phyloP scores from a whole-genome alignment of 75 land plant genomes.

The Pinus tabuliformis region DNA sequence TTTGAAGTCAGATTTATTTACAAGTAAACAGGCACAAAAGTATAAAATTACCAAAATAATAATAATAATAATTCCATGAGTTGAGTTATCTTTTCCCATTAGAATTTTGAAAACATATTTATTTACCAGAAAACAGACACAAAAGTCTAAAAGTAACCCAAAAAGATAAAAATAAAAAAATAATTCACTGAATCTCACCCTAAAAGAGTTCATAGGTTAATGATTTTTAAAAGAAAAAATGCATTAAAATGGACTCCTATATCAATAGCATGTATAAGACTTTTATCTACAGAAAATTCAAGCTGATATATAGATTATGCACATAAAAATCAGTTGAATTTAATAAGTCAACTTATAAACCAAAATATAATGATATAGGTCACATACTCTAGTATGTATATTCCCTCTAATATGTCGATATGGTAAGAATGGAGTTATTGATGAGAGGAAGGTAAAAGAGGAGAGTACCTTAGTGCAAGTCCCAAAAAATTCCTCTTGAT shows the following conservation, averaged over 20 bases:
- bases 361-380: not conserved
- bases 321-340: not conserved
- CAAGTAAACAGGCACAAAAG: no score
- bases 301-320: not conserved
- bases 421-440: not conserved
- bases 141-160: not conserved
- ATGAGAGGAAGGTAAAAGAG: not conserved
- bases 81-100: no score
- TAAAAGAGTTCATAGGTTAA: not conserved
- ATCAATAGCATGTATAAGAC: not conserved
- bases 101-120: no score
- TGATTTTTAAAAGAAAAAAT: not conserved
- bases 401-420: not conserved
- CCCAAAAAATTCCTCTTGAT: slow-evolving; percentile 78
- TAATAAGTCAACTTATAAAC: not conserved
- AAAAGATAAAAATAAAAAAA: no score
- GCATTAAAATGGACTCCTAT: not conserved
- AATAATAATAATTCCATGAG: no score
- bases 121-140: not conserved
- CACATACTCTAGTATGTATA: not conserved
- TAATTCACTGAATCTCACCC: not conserved
- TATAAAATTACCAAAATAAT: no score
- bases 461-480: slow-evolving; percentile 83
- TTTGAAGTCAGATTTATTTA: not conserved
- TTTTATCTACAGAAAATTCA: not conserved